Percentiles rank a stretch among this genome's conserved stretches.
Conservation (phyloP, 1,139 yeast species). For the Debaryomyces subglobosus region DNA sequence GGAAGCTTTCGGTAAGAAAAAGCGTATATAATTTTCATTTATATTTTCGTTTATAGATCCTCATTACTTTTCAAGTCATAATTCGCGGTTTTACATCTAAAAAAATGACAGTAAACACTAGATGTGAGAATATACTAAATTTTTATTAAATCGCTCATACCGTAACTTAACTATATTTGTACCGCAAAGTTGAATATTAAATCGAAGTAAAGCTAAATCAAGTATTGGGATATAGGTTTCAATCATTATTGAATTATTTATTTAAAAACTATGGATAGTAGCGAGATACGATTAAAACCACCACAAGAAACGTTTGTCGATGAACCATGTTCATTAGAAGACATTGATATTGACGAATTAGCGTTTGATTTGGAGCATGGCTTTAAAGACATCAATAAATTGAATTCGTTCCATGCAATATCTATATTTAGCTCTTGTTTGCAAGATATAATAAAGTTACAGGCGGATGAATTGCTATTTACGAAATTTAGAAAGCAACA, state of each 20-base stretch:
- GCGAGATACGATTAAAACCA: slow-evolving; percentile 44
- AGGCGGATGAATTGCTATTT: slow-evolving; percentile 27
- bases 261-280: slow-evolving; percentile 12
- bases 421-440: slow-evolving; percentile 34
- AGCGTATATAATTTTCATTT: slow-evolving; percentile 14
- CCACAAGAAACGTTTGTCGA: slow-evolving; percentile 47
- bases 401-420: slow-evolving; percentile 43
- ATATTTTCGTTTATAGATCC: not conserved
- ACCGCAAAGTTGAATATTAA: not conserved
- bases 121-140: not conserved
- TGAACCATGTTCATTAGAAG: slow-evolving; percentile 41
- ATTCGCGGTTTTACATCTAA: not conserved
- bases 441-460: slow-evolving; percentile 38
- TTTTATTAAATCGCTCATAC: not conserved
- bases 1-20: slow-evolving; percentile 39
- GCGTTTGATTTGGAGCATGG: slow-evolving; percentile 35
- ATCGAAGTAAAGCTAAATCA: not conserved
- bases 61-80: no score
- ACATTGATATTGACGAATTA: slow-evolving; percentile 40
- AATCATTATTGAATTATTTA: not conserved
- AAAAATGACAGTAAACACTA: not conserved
- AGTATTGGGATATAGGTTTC: not conserved
- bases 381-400: slow-evolving; percentile 35
- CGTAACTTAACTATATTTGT: not conserved
- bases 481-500: slow-evolving; percentile 30